Evolutionary conservation across 2,329 filamentous ascomycete genomes (phyloP).

Genomic region (Cordyceps fumosorosea): DNA sequence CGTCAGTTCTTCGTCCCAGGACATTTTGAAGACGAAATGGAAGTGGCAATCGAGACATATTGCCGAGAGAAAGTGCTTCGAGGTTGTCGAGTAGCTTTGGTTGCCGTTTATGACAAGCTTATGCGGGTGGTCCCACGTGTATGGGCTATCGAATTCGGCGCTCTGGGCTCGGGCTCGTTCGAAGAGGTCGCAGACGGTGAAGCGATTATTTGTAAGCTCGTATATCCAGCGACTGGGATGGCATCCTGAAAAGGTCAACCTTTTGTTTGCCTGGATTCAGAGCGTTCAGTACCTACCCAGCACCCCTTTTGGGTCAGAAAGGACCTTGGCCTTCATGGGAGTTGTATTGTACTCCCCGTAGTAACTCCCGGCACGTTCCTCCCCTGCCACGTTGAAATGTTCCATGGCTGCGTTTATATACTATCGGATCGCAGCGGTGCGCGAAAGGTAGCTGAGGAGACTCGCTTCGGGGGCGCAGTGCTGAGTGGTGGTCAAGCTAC

Average conservation of each 20-base stretch:
- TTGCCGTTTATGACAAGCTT: constrained; percentile 33
- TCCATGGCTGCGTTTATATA: constrained; percentile 21
- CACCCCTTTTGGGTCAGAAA: constrained; percentile 18
- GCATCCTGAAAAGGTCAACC: constrained; percentile 13
- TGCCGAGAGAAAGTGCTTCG: constrained; percentile 26
- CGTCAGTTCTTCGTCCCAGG: constrained; percentile 25
- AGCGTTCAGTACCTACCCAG: constrained; percentile 19
- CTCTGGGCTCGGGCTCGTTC: constrained; percentile 26
- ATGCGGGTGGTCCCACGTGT: constrained; percentile 30
- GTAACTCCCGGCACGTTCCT: constrained; percentile 21
- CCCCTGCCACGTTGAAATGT: constrained; percentile 23
- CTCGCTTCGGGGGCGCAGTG: neutral
- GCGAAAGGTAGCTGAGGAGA: neutral
- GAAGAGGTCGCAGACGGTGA: constrained; percentile 30
- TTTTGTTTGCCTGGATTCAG: constrained; percentile 12
- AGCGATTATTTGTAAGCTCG: constrained; percentile 32
- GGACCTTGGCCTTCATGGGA: constrained; percentile 25
- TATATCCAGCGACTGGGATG: constrained; percentile 37
- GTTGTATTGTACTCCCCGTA: constrained; percentile 28
- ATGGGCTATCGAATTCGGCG: constrained; percentile 24
- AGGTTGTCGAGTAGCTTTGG: constrained; percentile 26
- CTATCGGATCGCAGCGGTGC: neutral
- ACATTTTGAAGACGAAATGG: constrained; percentile 34
- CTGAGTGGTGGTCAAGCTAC: neutral
- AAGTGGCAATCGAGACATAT: constrained; percentile 36